Conservation (phyloP, 2,329 filamentous ascomycete genomes). For the Aspergillus carbonarius region DNA sequence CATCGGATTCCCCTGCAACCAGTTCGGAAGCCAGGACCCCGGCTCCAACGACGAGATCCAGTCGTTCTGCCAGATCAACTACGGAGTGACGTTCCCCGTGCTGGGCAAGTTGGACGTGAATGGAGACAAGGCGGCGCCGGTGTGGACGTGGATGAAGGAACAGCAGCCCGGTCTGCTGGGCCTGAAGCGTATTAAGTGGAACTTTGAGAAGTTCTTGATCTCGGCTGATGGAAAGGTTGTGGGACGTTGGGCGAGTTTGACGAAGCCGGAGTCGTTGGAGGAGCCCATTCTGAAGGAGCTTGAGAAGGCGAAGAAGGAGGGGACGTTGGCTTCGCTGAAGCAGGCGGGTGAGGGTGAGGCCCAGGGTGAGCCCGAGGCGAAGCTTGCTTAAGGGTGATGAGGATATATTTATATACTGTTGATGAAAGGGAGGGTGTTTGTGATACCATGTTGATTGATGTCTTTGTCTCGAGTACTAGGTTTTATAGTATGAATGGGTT, state of each 20-base stretch:
- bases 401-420: slow-evolving; percentile 3
- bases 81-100: slow-evolving; percentile 88
- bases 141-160: slow-evolving; percentile 73
- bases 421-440: slow-evolving; percentile 1
- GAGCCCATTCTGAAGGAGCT: slow-evolving; percentile 73
- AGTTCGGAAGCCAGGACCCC: slow-evolving; percentile 90
- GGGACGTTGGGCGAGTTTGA: slow-evolving; percentile 80
- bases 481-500: not conserved
- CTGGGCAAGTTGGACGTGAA: slow-evolving; percentile 94
- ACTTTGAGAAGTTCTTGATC: slow-evolving; percentile 98
- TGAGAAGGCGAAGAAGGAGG: slow-evolving; percentile 51
- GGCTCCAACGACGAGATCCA: slow-evolving; percentile 79
- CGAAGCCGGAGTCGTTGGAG: slow-evolving; percentile 81
- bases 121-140: slow-evolving; percentile 73
- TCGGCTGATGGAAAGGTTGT: slow-evolving; percentile 82
- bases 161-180: slow-evolving; percentile 80
- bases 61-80: slow-evolving; percentile 87
- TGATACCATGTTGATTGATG: slow-evolving; percentile 11
- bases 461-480: slow-evolving; percentile 4
- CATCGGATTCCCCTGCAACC: slow-evolving; percentile 97
- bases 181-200: slow-evolving; percentile 94
- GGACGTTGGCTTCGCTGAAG: slow-evolving; percentile 26
- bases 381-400: slow-evolving; percentile 19
- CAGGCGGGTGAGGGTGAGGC: slow-evolving; percentile 11
- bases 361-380: slow-evolving; percentile 20